Evolutionary conservation across 345 rosid genomes (phyloP), one percentile per base, ranked within the genome.

Genomic region (Citrus reticulata): DNA sequence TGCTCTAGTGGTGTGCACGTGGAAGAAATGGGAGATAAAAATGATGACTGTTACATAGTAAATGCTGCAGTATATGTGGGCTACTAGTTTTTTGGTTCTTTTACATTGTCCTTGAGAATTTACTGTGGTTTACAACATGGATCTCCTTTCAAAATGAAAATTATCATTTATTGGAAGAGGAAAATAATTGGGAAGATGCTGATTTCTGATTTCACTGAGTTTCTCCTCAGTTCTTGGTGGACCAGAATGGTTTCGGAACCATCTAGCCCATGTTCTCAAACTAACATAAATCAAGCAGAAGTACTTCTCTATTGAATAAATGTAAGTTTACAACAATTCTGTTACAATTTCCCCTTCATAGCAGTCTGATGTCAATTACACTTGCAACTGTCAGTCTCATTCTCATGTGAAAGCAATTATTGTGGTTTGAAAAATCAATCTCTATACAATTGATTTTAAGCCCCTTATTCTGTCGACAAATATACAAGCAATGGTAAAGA

Each of bases 21-120:
- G 68, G 98, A 93, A 86, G 97, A 93, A 85, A 91, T 92, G 97
- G 95, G 97, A 72, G 99, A 93, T 79, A 91, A 85, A 84, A 93
- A 87, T 60, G 97, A 92, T 34, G 95, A 92, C 57, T 93, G 97
- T 85, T 95, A 92, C 91, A 88, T 93, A 40, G 96, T 93, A 68
- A 95, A 92, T 81, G 95, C 89, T 35, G 97, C 98, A 0, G 94
- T 95, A 59, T 93, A 92, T 74, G 90, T 92, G 20, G 95, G 97
- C 78, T 93, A 93, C 88, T 95, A 89, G 83, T 67, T 40, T 51
- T 61, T 54, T 8, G 0, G 34, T 46, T 62, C 54, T 37, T 37
- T 11, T 51, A 6, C 54, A 11, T 6, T 19, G 66, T 40, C 20
- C 39, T 80, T 77, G 57, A 19, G 29, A 32, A 29, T 10, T 63